Conservation (phyloP, 2,329 filamentous ascomycete genomes). For the Claviceps purpurea region DNA sequence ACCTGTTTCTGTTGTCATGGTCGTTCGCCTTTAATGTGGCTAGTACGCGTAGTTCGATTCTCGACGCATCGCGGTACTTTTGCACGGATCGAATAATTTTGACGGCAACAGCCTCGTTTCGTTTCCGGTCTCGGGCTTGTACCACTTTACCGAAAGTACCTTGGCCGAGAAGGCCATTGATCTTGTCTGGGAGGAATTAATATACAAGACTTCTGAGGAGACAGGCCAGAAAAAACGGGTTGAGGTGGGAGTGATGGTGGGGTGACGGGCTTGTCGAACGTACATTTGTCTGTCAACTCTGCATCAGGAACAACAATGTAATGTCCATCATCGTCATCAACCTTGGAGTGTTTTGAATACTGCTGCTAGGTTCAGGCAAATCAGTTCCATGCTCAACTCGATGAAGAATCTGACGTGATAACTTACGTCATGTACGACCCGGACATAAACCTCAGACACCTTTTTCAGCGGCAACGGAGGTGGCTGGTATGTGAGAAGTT, state of each 20-base stretch:
- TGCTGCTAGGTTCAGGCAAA: conserved; percentile 13
- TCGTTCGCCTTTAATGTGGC: conserved; percentile 89
- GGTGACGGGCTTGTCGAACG: conserved; percentile 22
- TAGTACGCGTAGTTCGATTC: conserved; percentile 86
- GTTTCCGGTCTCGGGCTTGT: conserved; percentile 69
- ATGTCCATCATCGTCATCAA: conserved; percentile 93
- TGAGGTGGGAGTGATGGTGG: not conserved
- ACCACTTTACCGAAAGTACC: conserved; percentile 98
- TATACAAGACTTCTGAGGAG: not conserved
- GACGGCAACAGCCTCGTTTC: conserved; percentile 72
- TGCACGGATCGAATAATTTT: conserved; percentile 98
- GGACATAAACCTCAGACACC: conserved; percentile 61
- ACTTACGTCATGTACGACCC: conserved; percentile 50
- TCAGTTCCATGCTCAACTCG: not conserved
- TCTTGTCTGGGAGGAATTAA: conserved; percentile 50
- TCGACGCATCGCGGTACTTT: conserved; percentile 91
- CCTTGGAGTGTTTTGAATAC: conserved; percentile 51
- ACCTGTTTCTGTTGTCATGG: conserved; percentile 81
- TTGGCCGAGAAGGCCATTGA: conserved; percentile 81
- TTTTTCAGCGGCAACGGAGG: conserved; percentile 84
- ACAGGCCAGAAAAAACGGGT: not conserved
- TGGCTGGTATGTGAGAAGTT: conserved; percentile 68
- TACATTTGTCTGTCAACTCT: conserved; percentile 80
- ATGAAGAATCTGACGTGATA: not conserved
- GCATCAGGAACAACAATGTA: conserved; percentile 87